A percentile compares a stretch with the other conserved stretches of the same genome.
These are phyloP conservation scores for Geotrichum klebahnii DNA, from an alignment of 1,139 yeast genomes.

Conservation along the genomic window DNA sequence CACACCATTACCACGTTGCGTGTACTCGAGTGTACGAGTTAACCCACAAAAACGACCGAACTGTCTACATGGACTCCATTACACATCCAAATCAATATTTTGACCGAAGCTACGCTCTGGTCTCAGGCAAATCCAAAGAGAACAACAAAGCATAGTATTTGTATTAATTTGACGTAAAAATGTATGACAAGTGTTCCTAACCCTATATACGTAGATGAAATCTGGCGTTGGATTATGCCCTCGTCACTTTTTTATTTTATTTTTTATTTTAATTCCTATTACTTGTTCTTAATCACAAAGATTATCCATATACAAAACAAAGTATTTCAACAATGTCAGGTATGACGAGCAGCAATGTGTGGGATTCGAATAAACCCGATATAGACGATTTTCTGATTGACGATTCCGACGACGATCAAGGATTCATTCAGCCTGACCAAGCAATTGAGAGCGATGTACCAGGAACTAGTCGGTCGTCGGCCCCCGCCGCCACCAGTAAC, in stretches of 20 bases:
- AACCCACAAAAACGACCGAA: conserved; percentile 50
- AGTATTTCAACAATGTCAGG: conserved; percentile 24
- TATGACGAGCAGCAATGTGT: conserved; percentile 22
- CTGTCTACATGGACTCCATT: conserved; percentile 47
- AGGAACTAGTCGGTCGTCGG: conserved; percentile 5
- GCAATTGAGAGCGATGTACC: conserved; percentile 30
- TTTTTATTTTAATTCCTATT: neutral
- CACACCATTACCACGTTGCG: conserved; percentile 71
- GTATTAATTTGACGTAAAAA: neutral
- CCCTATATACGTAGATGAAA: neutral
- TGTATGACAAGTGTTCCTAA: neutral
- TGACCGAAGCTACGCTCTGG: conserved; percentile 46
- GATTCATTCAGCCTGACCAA: conserved; percentile 24
- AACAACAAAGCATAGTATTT: neutral
- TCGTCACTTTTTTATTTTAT: conserved; percentile 6
- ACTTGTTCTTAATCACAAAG: no score
- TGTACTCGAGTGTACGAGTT: conserved; percentile 86
- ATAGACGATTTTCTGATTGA: conserved; percentile 25
- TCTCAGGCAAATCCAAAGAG: neutral
- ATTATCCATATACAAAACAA: no score
- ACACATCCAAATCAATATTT: conserved; percentile 86
- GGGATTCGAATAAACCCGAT: conserved; percentile 21
- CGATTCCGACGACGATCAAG: conserved; percentile 27
- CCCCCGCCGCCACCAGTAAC: conserved; percentile 12
- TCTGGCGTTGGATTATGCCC: neutral